Evolutionary conservation across 1,139 yeast species (phyloP).

Genomic region (Hyphopichia buzzinii): DNA sequence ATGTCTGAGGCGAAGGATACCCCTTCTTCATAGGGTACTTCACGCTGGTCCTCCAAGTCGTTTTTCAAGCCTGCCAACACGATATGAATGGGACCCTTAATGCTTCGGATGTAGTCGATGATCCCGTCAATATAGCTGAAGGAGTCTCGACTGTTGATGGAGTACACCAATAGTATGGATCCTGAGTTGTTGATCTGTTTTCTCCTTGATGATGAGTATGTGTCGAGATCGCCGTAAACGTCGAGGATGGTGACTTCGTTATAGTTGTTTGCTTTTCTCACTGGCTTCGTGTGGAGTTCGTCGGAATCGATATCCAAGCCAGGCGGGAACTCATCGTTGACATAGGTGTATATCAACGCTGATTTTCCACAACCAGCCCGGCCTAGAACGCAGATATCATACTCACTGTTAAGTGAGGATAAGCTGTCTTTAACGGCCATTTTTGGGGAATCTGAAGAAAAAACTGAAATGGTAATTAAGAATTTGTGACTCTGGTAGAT

Average conservation of each 20-base stretch:
- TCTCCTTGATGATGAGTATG: slow-evolving; percentile 24
- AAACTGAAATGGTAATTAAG: too few relatives aligned
- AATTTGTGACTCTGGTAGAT: too few relatives aligned
- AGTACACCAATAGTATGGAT: slow-evolving; percentile 30
- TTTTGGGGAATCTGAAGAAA: too few relatives aligned
- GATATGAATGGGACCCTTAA: slow-evolving; percentile 28
- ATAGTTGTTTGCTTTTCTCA: slow-evolving; percentile 13
- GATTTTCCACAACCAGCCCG: slow-evolving; percentile 29
- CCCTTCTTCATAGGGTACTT: slow-evolving; percentile 30
- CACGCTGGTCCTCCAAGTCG: slow-evolving; percentile 25
- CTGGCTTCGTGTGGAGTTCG: slow-evolving; percentile 30
- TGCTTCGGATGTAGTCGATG: slow-evolving; percentile 17
- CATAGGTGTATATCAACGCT: slow-evolving; percentile 23
- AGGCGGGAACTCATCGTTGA: slow-evolving; percentile 21
- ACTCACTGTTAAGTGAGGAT: slow-evolving; percentile 22
- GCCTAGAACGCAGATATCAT: slow-evolving; percentile 36
- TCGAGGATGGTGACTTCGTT: slow-evolving; percentile 31
- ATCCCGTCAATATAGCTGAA: slow-evolving; percentile 29
- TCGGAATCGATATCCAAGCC: slow-evolving; percentile 22
- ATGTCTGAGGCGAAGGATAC: slow-evolving; percentile 22
- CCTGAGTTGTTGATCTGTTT: slow-evolving; percentile 30
- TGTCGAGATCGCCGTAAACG: slow-evolving; percentile 22
- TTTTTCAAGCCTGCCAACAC: slow-evolving; percentile 30
- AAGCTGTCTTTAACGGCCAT: slow-evolving; percentile 13
- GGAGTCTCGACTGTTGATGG: slow-evolving; percentile 25